Evolutionary conservation across 2,329 filamentous ascomycete species (phyloP).

Genomic region (Verticillium alfalfae): DNA sequence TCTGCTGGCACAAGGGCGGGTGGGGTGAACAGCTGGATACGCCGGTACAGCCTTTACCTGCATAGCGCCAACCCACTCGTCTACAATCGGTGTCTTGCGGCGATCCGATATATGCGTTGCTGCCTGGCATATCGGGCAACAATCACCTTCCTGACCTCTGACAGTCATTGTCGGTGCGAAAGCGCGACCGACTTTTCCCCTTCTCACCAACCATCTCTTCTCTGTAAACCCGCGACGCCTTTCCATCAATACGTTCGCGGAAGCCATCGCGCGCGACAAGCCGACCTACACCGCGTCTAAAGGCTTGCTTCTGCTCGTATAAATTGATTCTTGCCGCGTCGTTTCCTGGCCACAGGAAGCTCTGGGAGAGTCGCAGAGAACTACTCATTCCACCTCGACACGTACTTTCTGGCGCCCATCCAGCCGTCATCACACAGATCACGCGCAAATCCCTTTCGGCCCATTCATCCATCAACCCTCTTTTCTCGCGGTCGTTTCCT

Average conservation of each 20-base stretch:
- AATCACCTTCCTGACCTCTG: background rate
- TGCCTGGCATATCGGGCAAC: background rate
- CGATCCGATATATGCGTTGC: background rate
- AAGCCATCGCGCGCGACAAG: conserved; percentile 6
- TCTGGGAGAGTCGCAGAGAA: background rate
- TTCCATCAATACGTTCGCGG: conserved; percentile 6
- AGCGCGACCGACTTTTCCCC: conserved; percentile 18
- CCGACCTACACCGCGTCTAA: conserved; percentile 8
- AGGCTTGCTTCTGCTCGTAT: conserved; percentile 1
- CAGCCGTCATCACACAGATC: conserved; percentile 1
- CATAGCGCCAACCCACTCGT: no score
- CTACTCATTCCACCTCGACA: background rate
- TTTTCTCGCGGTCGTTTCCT: background rate
- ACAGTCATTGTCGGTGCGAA: conserved; percentile 4
- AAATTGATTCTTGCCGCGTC: background rate
- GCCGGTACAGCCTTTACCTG: no score
- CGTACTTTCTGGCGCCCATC: background rate
- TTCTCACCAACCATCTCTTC: conserved; percentile 7
- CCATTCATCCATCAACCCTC: background rate
- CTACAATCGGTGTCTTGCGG: no score
- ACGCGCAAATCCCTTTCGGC: background rate
- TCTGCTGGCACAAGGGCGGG: background rate
- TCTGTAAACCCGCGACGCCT: conserved; percentile 3
- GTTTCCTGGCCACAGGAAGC: background rate
- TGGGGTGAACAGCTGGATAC: no score